These are phyloP conservation scores for Brassica juncea DNA, from an alignment of 345 rosid genomes.

Conservation along the genomic window DNA sequence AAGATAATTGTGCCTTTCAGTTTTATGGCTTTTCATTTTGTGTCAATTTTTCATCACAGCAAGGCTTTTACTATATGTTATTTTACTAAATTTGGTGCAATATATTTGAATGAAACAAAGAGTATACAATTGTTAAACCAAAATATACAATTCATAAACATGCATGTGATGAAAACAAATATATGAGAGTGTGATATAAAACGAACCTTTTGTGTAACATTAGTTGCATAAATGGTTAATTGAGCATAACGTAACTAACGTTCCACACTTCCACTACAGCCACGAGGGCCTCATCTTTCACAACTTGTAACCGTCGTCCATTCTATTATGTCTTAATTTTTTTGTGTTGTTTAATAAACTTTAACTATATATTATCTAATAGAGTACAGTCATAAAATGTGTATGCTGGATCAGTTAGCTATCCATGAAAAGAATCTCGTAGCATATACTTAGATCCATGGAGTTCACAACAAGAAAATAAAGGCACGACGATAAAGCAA, in stretches of 20 bases:
- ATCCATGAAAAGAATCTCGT: constrained; percentile 9
- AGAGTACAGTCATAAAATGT: background rate
- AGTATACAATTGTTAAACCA: background rate
- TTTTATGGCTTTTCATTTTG: background rate
- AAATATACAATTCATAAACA: background rate
- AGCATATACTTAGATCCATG: constrained; percentile 17
- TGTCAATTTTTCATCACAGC: background rate
- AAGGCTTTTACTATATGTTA: background rate
- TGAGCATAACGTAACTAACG: background rate
- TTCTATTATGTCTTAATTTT: background rate
- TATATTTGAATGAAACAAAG: background rate
- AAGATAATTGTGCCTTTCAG: background rate
- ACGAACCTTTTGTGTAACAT: background rate
- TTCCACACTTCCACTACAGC: background rate
- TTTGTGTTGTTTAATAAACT: background rate
- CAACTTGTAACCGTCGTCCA: background rate
- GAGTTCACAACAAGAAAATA: constrained; percentile 12
- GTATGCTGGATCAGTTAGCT: background rate
- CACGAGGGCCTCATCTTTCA: background rate
- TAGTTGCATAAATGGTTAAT: background rate
- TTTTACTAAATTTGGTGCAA: background rate
- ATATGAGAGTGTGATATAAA: background rate
- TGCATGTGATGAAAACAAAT: background rate
- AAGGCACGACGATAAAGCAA: constrained; percentile 14
- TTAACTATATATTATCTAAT: background rate